Evolutionary conservation across 1,284 basidiomycete species (phyloP).

Genomic region (Cryptococcus sp.): DNA sequence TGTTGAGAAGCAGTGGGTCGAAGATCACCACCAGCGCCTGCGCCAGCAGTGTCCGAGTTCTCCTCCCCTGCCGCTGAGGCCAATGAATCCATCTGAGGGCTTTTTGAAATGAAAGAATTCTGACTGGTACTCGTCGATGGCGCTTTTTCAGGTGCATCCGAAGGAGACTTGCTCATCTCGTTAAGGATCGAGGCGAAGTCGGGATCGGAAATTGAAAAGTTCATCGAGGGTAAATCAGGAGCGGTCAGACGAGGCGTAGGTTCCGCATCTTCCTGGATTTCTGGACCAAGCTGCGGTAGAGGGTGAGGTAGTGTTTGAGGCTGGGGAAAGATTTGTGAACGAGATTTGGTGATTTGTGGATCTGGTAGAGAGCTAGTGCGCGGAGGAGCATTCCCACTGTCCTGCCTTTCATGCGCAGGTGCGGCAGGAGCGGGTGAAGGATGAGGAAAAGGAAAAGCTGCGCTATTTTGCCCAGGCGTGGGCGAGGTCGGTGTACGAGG

Average conservation of each 20-base stretch:
- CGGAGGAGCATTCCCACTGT: slow-evolving; percentile 14
- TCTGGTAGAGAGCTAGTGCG: slow-evolving; percentile 30
- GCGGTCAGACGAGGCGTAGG: slow-evolving; percentile 41
- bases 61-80: slow-evolving; percentile 13
- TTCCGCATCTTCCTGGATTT: slow-evolving; percentile 4
- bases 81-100: slow-evolving; percentile 21
- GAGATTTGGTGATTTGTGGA: not conserved
- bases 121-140: slow-evolving; percentile 4
- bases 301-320: not conserved
- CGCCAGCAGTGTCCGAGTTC: not conserved
- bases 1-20: slow-evolving; percentile 11
- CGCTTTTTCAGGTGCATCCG: slow-evolving; percentile 4
- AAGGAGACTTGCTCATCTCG: slow-evolving; percentile 31
- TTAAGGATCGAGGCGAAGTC: slow-evolving; percentile 48
- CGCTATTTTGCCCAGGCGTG: slow-evolving; percentile 5
- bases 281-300: not conserved
- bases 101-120: slow-evolving; percentile 15
- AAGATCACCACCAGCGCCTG: not conserved
- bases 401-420: slow-evolving; percentile 1
- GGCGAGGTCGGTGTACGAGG: slow-evolving; percentile 19
- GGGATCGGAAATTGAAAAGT: slow-evolving; percentile 47
- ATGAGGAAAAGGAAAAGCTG: slow-evolving; percentile 21
- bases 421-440: not conserved
- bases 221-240: slow-evolving; percentile 42
- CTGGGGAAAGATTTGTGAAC: not conserved